Evolutionary conservation across 2,329 filamentous ascomycete species (phyloP), one percentile per base, ranked within the genome.

Genomic region (Aphanocladium album): DNA sequence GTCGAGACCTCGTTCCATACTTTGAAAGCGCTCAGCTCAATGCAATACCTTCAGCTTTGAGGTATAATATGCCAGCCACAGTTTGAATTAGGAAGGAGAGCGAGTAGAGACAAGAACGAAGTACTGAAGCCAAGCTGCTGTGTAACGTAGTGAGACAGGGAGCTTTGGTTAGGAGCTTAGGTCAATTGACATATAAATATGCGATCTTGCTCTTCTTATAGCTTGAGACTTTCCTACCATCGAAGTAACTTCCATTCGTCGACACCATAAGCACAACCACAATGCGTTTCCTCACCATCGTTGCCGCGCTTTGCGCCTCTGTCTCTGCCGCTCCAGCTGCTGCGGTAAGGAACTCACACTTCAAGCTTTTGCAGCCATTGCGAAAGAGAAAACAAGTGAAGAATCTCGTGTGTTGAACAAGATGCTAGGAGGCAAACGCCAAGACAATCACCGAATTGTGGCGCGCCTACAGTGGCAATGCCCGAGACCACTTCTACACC

Each of bases 401-500:
- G 9, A 6, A 12, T 39, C 16, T 47, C 25, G 3, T 3, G 25
- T 52, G 17, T 49, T 53, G 19, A 60, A 39, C 11, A 8, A 25
- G 1, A 17, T 3, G 4, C 19, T 8, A 60, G 57, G 50, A 60
- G 43, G 33, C 14, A 7, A n/a, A 47, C 11, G 25, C 35, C 16
- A 55, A 57, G 39, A 1, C 1, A 3, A 9, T 57, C 12, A 52
- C 47, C 17, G 39, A 51, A 27, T 47, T 61, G n/a, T 61, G 60
- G 60, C 60, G 60, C 12, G 60, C 60, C 3, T 61, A 61, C 54
- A 61, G 60, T 30, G 47, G 37, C 27, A 35, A n/a, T 1, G 54
- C 54, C 3, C 7, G 23, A 1, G 60, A 61, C 39, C 60, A 61
- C 47, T 61, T 61, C 19, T 61, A 61, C 60, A 61, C 60, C 19